Percentiles rank a stretch among this genome's conserved stretches.
phyloP scores from a whole-genome alignment of 441 rosid genomes.

The Populus trichocarpa region DNA sequence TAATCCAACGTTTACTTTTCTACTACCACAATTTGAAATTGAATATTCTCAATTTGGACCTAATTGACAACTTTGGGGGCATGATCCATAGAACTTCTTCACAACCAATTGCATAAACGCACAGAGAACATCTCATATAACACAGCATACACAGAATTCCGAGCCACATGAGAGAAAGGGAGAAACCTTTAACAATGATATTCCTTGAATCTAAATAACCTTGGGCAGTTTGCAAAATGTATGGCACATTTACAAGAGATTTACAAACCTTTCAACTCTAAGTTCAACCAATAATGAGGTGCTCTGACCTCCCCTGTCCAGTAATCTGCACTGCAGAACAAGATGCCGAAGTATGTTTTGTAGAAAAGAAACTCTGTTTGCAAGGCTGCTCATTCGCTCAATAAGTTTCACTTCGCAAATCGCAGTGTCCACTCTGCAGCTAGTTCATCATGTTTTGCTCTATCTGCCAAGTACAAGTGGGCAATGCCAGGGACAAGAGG shows the following conservation, averaged over 20 bases:
- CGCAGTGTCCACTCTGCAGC: conserved; percentile 85
- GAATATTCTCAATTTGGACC: neutral
- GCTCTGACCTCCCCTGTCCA: neutral
- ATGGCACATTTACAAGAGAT: neutral
- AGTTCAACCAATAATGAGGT: neutral
- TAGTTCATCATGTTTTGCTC: conserved; percentile 66
- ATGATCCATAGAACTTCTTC: neutral
- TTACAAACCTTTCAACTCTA: neutral
- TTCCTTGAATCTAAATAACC: neutral
- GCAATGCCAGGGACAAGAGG: conserved; percentile 62
- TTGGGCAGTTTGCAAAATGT: neutral
- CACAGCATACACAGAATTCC: neutral
- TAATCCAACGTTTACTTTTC: no score
- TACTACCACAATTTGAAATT: neutral
- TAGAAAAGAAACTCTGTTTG: neutral
- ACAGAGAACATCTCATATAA: neutral
- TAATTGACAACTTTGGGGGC: neutral
- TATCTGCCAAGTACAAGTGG: conserved; percentile 63
- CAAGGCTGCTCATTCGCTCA: neutral
- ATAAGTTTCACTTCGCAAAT: conserved; percentile 59
- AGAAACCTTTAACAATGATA: neutral
- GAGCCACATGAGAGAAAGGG: neutral
- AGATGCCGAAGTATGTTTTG: neutral
- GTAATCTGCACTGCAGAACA: neutral
- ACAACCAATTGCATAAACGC: neutral